phyloP scores from a whole-genome alignment of 179 eudicot species.

The Silene noctiflora region DNA sequence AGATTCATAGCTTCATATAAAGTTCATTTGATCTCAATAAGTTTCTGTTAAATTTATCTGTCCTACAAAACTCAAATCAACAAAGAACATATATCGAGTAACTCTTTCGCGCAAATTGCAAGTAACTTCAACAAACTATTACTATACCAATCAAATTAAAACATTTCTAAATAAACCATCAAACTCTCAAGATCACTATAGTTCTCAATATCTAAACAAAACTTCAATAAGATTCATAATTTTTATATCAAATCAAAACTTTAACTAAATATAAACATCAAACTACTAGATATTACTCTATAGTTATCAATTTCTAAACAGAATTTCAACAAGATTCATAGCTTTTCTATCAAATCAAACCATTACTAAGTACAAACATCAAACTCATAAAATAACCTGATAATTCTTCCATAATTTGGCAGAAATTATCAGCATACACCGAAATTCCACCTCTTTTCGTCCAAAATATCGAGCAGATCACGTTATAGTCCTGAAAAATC shows the following conservation, averaged over 20 bases:
- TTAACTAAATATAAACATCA: too few relatives aligned
- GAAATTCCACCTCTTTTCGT: not conserved
- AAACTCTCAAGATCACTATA: too few relatives aligned
- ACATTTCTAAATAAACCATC: too few relatives aligned
- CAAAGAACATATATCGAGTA: not conserved
- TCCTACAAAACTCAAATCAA: not conserved
- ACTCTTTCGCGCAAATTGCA: not conserved
- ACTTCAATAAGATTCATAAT: conserved; percentile 1
- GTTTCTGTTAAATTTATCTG: not conserved
- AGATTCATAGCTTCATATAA: conserved; percentile 9
- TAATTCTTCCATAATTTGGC: not conserved
- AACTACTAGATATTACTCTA: too few relatives aligned
- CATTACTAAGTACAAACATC: not conserved
- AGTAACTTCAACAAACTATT: not conserved
- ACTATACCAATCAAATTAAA: not conserved
- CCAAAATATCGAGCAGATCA: not conserved
- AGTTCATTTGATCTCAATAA: not conserved
- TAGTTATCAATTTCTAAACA: not conserved
- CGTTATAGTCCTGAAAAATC: not conserved
- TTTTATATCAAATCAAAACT: not conserved
- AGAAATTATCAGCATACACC: not conserved
- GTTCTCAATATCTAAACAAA: not conserved
- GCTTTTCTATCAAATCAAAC: not conserved
- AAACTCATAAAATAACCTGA: conserved; percentile 9
- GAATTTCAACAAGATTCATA: conserved; percentile 1